Conservation (phyloP, 495 filamentous ascomycete species). For the Saxophila tyrrhenica region DNA sequence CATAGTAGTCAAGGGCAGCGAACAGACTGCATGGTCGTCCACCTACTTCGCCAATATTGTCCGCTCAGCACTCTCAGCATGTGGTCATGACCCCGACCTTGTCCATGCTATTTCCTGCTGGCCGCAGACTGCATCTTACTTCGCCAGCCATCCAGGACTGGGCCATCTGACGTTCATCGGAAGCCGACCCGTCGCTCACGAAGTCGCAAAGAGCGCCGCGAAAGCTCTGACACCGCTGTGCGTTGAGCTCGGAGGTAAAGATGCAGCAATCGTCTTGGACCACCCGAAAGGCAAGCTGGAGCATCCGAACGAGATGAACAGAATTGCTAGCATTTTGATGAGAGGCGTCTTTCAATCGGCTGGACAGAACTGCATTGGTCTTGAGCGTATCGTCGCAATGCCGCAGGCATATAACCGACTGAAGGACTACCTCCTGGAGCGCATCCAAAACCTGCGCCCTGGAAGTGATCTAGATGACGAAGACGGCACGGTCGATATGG, state of each 20-base stretch:
- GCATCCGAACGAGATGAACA: slow-evolving; percentile 45
- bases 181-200: slow-evolving; percentile 71
- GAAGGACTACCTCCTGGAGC: slow-evolving; percentile 54
- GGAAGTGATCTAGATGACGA: slow-evolving; percentile 52
- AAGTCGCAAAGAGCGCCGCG: slow-evolving; percentile 76
- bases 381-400: slow-evolving; percentile 80
- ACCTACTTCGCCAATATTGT: slow-evolving; percentile 68
- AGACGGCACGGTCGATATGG: slow-evolving; percentile 58
- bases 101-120: slow-evolving; percentile 81
- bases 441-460: slow-evolving; percentile 59
- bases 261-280: slow-evolving; percentile 85
- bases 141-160: slow-evolving; percentile 80
- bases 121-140: slow-evolving; percentile 63
- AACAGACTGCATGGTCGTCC: slow-evolving; percentile 86
- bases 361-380: slow-evolving; percentile 97
- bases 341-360: slow-evolving; percentile 89
- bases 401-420: slow-evolving; percentile 63
- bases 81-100: slow-evolving; percentile 72
- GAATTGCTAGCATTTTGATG: slow-evolving; percentile 70
- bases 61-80: slow-evolving; percentile 64
- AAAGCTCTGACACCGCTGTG: slow-evolving; percentile 71
- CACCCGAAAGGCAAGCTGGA: slow-evolving; percentile 36
- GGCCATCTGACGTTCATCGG: slow-evolving; percentile 97
- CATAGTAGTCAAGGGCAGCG: slow-evolving; percentile 82
- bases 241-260: slow-evolving; percentile 90